Percentiles rank a stretch among this genome's conserved stretches.
Conservation (phyloP, 495 filamentous ascomycete genomes). For the Tuber indicum region DNA sequence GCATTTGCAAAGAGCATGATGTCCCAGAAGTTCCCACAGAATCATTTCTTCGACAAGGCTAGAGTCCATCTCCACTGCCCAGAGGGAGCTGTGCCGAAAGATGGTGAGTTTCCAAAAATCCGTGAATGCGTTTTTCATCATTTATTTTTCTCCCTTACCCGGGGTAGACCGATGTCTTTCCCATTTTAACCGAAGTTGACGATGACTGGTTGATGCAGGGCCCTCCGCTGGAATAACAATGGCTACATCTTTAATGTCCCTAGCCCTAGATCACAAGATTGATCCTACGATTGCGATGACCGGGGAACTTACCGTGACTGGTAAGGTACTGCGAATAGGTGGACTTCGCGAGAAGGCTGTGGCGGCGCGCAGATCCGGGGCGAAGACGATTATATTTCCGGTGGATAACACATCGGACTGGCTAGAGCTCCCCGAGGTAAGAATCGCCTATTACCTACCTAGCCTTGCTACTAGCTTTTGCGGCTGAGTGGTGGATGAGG, state of each 20-base stretch:
- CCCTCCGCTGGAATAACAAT: conserved; percentile 96
- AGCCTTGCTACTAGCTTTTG: conserved; percentile 11
- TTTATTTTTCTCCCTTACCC: background rate
- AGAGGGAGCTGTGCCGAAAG: conserved; percentile 93
- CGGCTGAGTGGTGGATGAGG: conserved; percentile 16
- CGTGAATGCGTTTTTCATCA: conserved; percentile 3
- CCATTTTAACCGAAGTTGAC: conserved; percentile 34
- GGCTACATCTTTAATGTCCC: conserved; percentile 80
- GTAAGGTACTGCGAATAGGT: conserved; percentile 93
- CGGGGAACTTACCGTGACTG: conserved; percentile 93
- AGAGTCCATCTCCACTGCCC: conserved; percentile 94
- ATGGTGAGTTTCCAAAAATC: conserved; percentile 52
- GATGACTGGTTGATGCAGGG: conserved; percentile 43
- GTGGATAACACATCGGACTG: conserved; percentile 91
- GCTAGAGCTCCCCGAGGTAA: conserved; percentile 93
- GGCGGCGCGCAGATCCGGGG: conserved; percentile 85
- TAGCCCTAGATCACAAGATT: conserved; percentile 70
- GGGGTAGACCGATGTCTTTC: background rate
- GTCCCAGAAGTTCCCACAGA: conserved; percentile 75
- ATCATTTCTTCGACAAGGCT: conserved; percentile 94
- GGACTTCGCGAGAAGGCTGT: conserved; percentile 98
- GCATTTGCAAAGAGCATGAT: conserved; percentile 88
- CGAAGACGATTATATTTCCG: conserved; percentile 92
- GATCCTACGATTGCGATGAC: conserved; percentile 95
- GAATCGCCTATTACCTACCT: conserved; percentile 40